Evolutionary conservation across 2,329 filamentous ascomycete species (phyloP).

Genomic region (Albifimbria verrucaria): DNA sequence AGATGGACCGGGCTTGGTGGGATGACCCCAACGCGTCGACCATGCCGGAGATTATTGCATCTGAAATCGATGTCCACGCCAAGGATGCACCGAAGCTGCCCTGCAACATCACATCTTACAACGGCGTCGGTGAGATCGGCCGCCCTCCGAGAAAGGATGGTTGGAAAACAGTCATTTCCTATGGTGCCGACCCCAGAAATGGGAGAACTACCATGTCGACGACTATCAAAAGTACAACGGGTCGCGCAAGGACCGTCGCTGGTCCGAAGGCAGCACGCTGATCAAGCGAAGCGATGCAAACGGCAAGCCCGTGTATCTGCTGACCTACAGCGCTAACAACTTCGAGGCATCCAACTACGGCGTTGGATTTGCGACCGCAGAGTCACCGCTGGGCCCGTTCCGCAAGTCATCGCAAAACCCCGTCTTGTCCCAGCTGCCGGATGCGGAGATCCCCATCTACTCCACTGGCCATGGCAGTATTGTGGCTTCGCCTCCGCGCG

Average conservation of each 20-base stretch:
- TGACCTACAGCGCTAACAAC: constrained; percentile 31
- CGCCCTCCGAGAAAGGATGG: constrained; percentile 30
- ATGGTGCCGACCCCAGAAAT: constrained; percentile 30
- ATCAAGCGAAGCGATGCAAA: constrained; percentile 17
- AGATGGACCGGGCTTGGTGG: constrained; percentile 31
- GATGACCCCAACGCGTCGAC: constrained; percentile 28
- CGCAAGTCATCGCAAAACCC: constrained; percentile 27
- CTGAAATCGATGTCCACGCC: constrained; percentile 24
- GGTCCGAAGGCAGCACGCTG: constrained; percentile 32
- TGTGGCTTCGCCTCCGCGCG: constrained; percentile 25
- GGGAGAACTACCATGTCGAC: constrained; percentile 32
- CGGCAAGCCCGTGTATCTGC: constrained; percentile 24
- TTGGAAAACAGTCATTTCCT: constrained; percentile 33
- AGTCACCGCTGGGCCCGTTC: constrained; percentile 29
- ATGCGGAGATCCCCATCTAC: constrained; percentile 25
- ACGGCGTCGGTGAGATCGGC: constrained; percentile 31
- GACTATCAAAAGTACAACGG: constrained; percentile 30
- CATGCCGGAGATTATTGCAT: constrained; percentile 28
- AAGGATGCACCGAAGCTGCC: constrained; percentile 21
- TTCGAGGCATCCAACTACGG: constrained; percentile 34
- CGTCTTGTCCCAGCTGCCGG: constrained; percentile 24
- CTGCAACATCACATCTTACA: constrained; percentile 28
- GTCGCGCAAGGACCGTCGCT: constrained; percentile 30
- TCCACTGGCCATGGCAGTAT: constrained; percentile 32
- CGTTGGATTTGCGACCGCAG: constrained; percentile 29